A percentile compares a stretch with the other conserved stretches of the same genome.
phyloP scores from a whole-genome alignment of 2,329 filamentous ascomycete genomes.

The Penicillium sp. region DNA sequence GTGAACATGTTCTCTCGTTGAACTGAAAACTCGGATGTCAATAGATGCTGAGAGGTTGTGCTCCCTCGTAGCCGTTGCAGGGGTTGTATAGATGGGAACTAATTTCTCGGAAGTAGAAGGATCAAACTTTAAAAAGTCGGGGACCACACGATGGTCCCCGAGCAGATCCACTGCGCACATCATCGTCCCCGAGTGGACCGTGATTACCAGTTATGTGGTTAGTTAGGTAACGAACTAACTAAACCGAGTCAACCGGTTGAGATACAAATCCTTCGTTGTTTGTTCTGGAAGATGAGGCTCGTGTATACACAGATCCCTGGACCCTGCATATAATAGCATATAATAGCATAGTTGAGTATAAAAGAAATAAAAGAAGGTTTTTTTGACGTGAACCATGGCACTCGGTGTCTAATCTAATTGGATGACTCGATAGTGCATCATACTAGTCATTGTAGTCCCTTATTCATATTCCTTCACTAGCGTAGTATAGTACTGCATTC shows the following conservation, averaged over 20 bases:
- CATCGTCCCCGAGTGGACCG: slow-evolving; percentile 9
- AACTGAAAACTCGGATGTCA: background rate
- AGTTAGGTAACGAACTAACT: too few species aligned
- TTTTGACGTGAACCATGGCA: background rate
- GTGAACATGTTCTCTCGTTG: slow-evolving; percentile 46
- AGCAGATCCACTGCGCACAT: background rate
- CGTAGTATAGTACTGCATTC: background rate
- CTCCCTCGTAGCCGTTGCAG: background rate
- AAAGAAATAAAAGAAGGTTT: background rate
- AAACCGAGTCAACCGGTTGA: background rate
- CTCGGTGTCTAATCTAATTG: background rate
- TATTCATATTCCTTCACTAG: too few species aligned
- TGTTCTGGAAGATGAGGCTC: background rate
- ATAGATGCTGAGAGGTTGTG: background rate
- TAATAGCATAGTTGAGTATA: too few species aligned
- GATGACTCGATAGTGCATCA: background rate
- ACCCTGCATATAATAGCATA: slow-evolving; percentile 1
- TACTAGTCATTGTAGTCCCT: background rate
- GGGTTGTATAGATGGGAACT: too few species aligned
- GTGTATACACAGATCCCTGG: background rate
- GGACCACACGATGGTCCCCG: slow-evolving; percentile 21
- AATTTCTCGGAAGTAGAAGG: slow-evolving; percentile 4
- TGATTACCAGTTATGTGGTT: background rate
- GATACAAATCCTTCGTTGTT: background rate
- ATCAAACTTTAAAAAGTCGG: slow-evolving; percentile 10